A percentile compares a stretch with the other conserved stretches of the same genome.
These are phyloP conservation scores for Diversispora epigaea DNA, from an alignment of 192 early-diverging fungal species.

Conservation along the genomic window DNA sequence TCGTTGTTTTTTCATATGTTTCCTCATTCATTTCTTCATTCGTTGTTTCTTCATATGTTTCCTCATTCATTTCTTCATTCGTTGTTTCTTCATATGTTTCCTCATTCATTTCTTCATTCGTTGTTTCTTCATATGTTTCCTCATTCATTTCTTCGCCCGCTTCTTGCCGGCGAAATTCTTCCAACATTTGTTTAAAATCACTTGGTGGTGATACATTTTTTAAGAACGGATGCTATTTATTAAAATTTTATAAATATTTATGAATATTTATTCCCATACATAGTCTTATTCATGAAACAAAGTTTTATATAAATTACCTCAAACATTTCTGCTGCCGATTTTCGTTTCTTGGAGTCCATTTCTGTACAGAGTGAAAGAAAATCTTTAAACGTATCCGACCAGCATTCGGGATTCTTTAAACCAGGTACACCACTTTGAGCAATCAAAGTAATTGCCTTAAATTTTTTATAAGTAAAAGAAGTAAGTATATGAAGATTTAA, in stretches of 20 bases:
- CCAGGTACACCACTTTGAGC: constrained; percentile 84
- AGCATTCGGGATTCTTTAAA: constrained; percentile 70
- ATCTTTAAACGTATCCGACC: constrained; percentile 71
- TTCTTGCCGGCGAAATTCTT: constrained; percentile 6
- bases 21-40: too few species aligned
- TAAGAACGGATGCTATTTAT: constrained; percentile 49
- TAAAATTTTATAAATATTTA: neutral
- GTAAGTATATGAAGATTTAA: neutral
- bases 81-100: too few species aligned
- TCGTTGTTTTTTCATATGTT: too few species aligned
- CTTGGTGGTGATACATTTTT: neutral
- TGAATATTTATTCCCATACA: constrained; percentile 58
- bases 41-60: too few species aligned
- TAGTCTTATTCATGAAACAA: constrained; percentile 42
- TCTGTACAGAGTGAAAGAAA: constrained; percentile 75
- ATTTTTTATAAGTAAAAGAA: constrained; percentile 31
- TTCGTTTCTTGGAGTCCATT: constrained; percentile 68
- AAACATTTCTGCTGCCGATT: constrained; percentile 68
- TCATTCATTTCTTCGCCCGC: neutral
- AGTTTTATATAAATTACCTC: constrained; percentile 37
- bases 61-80: too few species aligned
- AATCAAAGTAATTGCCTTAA: constrained; percentile 76
- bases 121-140: too few species aligned
- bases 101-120: too few species aligned
- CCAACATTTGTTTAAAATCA: constrained; percentile 11